Percentiles rank a stretch among this genome's conserved stretches.
These are phyloP conservation scores for Thinopyrum elongatum DNA, from an alignment of 176 grass and related monocot genomes.

Conservation along the genomic window DNA sequence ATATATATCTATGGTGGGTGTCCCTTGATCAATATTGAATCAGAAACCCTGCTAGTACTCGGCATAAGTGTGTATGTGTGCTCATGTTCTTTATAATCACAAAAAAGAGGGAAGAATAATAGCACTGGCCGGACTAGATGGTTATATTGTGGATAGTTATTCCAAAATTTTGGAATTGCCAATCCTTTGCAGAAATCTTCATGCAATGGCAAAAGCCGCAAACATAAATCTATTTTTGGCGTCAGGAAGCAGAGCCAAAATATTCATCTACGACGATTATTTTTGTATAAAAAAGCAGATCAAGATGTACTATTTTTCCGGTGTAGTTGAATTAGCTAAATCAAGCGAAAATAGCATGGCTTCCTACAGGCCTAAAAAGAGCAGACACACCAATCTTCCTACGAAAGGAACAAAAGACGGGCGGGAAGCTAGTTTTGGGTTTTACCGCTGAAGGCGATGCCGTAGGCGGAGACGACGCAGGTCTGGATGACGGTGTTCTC, in stretches of 20 bases:
- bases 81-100: background rate
- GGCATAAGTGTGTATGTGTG: background rate
- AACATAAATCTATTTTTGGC: background rate
- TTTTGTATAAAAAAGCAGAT: background rate
- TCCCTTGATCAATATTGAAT: background rate
- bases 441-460: slow-evolving; percentile 70
- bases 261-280: background rate
- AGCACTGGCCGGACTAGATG: background rate
- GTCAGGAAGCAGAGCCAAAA: background rate
- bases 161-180: background rate
- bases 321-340: background rate
- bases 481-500: slow-evolving; percentile 90
- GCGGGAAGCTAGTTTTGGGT: background rate
- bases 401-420: background rate
- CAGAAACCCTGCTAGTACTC: background rate
- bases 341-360: background rate
- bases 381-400: background rate
- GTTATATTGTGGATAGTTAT: background rate
- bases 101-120: background rate
- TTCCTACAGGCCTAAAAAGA: background rate
- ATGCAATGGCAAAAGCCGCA: background rate
- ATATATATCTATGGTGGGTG: background rate
- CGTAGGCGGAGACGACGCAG: slow-evolving; percentile 60
- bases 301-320: background rate
- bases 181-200: background rate